These are phyloP conservation scores for Tillandsia leiboldiana DNA, from an alignment of 176 grass and related monocot species.

Conservation along the genomic window DNA sequence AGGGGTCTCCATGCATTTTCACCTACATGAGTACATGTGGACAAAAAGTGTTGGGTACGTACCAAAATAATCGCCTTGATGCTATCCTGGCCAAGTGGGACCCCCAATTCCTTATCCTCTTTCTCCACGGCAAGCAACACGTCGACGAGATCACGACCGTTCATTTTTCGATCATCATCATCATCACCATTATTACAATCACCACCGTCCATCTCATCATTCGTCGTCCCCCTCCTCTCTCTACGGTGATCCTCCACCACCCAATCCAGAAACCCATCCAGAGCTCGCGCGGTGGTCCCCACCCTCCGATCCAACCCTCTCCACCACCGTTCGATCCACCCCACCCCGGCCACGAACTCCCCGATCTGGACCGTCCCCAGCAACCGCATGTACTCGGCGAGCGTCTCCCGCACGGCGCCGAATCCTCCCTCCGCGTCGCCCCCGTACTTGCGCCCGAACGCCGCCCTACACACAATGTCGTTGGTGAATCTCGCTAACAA, in stretches of 20 bases:
- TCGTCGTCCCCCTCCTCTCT: neutral
- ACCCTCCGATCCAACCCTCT: constrained; percentile 10
- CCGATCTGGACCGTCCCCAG: constrained; percentile 15
- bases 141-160: neutral
- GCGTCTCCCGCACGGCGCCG: neutral
- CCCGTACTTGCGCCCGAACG: neutral
- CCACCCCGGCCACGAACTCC: constrained; percentile 33
- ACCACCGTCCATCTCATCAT: neutral
- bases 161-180: neutral
- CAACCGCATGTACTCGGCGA: neutral
- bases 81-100: neutral
- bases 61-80: neutral
- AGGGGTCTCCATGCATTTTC: neutral
- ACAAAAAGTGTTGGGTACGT: neutral
- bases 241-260: constrained; percentile 7
- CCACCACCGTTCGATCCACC: constrained; percentile 32
- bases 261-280: constrained; percentile 12
- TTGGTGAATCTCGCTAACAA: neutral
- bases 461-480: neutral
- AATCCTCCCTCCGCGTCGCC: neutral
- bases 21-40: no score
- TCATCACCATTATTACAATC: no score
- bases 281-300: constrained; percentile 6
- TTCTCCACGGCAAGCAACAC: neutral
- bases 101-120: neutral